Conservation (phyloP, 2,329 filamentous ascomycete species). For the Apiospora kogelbergensis region DNA sequence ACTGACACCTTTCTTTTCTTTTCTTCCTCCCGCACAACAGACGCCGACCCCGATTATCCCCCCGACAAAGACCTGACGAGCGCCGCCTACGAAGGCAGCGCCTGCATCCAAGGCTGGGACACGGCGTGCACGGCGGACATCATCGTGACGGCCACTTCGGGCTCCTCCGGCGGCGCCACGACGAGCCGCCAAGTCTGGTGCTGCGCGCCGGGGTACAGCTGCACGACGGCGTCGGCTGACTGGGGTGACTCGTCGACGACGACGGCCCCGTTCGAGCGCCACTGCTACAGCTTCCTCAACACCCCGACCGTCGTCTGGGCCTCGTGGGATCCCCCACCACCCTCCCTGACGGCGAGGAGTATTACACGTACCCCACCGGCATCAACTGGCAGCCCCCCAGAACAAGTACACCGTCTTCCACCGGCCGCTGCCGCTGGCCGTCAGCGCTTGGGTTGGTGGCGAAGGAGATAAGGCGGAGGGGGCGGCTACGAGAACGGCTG, state of each 20-base stretch:
- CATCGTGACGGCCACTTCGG: neutral
- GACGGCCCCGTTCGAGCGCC: neutral
- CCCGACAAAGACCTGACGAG: neutral
- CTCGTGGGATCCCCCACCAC: slow-evolving; percentile 4
- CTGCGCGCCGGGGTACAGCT: slow-evolving; percentile 5
- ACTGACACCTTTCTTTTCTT: too few species aligned
- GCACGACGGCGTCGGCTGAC: neutral
- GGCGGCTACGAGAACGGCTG: neutral
- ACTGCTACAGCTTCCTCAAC: slow-evolving; percentile 1
- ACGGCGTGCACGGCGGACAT: neutral
- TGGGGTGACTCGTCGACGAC: too few species aligned
- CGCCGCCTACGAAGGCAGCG: neutral
- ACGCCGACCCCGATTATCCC: neutral
- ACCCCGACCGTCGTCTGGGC: slow-evolving; percentile 7
- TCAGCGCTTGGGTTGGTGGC: neutral
- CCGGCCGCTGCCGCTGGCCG: slow-evolving; percentile 1
- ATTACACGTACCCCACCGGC: neutral
- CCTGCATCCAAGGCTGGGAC: neutral
- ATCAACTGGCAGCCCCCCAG: neutral
- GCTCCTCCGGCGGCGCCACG: neutral
- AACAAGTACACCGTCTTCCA: neutral
- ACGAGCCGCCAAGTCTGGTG: slow-evolving; percentile 8
- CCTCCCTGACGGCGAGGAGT: neutral
- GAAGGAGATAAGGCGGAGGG: neutral
- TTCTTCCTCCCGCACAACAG: neutral